A percentile compares a stretch with the other conserved stretches of the same genome.
These are phyloP conservation scores for Claviceps africana DNA, from an alignment of 2,329 filamentous ascomycete species.

Conservation along the genomic window DNA sequence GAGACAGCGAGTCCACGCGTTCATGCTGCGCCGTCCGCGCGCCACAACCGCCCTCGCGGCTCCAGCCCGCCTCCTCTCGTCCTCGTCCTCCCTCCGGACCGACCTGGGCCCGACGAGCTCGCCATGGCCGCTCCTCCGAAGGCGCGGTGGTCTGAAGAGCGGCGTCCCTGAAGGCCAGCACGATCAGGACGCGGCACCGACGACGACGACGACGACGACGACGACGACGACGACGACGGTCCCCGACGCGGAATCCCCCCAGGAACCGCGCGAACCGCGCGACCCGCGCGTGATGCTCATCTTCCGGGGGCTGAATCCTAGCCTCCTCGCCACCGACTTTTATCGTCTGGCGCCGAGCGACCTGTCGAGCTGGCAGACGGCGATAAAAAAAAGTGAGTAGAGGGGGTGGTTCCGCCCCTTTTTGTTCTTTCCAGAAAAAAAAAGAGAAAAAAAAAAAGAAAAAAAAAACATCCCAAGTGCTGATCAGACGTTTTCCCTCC, in stretches of 20 bases:
- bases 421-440: background rate
- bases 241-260: background rate
- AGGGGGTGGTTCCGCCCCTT: too few species aligned
- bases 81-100: background rate
- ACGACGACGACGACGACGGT: background rate
- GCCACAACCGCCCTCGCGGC: conserved; percentile 11
- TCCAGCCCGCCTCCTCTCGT: background rate
- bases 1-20: background rate
- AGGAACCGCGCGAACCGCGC: background rate
- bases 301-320: conserved; percentile 42
- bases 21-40: conserved; percentile 16
- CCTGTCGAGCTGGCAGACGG: conserved; percentile 53
- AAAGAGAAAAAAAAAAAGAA: background rate
- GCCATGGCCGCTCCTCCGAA: conserved; percentile 5
- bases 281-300: conserved; percentile 30
- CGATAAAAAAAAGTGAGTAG: conserved; percentile 39
- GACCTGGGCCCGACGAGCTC: background rate
- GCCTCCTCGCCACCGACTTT: conserved; percentile 56
- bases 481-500: background rate
- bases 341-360: conserved; percentile 50
- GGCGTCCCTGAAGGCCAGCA: background rate
- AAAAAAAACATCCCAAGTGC: background rate
- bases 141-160: background rate
- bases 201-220: background rate
- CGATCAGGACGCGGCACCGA: background rate